These are phyloP conservation scores for Talaromyces proteolyticus DNA, from an alignment of 495 filamentous ascomycete genomes.

Conservation along the genomic window DNA sequence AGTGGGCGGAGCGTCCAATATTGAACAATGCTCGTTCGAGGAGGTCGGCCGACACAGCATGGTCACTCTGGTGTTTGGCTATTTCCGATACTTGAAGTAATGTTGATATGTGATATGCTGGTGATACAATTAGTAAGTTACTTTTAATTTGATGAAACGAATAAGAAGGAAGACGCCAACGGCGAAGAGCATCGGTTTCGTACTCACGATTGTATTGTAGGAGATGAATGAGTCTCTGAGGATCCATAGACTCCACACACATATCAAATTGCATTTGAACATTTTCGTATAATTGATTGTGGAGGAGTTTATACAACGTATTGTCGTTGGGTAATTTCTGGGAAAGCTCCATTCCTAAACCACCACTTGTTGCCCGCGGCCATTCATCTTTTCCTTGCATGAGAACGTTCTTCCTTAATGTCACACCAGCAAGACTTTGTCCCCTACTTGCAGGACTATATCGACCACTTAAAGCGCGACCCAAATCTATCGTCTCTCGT, in stretches of 20 bases:
- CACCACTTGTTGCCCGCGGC: conserved; percentile 74
- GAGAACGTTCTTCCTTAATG: conserved; percentile 71
- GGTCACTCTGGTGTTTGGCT: conserved; percentile 82
- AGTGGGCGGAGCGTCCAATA: conserved; percentile 79
- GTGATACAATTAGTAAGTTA: not conserved
- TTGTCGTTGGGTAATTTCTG: conserved; percentile 45
- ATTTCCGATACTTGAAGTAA: conserved; percentile 90
- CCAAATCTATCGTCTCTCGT: conserved; percentile 57
- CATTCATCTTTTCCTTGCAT: conserved; percentile 88
- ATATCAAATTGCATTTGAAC: conserved; percentile 71
- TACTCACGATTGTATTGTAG: conserved; percentile 57
- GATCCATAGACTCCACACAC: conserved; percentile 77
- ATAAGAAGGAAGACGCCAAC: too few species aligned
- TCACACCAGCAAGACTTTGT: conserved; percentile 61
- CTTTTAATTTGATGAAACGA: not conserved
- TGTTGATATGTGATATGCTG: conserved; percentile 83
- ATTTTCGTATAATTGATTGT: conserved; percentile 68
- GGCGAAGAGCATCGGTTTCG: too few species aligned
- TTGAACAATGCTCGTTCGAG: conserved; percentile 90
- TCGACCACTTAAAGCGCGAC: conserved; percentile 60
- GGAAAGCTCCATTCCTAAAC: conserved; percentile 76
- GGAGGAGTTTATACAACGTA: conserved; percentile 61
- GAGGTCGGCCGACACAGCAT: conserved; percentile 77
- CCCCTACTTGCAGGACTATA: conserved; percentile 50
- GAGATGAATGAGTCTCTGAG: conserved; percentile 59